Evolutionary conservation across 2,329 filamentous ascomycete genomes (phyloP), one percentile per base, ranked within the genome.

Genomic region (Hirsutella thompsonii): DNA sequence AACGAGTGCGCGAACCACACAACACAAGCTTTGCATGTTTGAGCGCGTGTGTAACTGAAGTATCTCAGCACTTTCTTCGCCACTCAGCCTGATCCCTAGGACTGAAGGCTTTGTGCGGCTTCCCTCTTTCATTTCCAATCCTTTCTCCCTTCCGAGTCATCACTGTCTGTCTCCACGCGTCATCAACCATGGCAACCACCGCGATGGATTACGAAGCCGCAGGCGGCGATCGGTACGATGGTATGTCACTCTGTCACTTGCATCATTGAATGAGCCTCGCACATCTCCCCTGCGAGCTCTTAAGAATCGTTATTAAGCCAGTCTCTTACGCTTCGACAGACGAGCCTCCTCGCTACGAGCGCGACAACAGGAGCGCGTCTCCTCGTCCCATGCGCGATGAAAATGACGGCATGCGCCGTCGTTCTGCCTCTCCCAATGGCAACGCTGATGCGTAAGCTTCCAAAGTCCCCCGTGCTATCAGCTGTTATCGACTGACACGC

Each of bases 191-290:
- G 74, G 74, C 74, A 42, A 78, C 76, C 48, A 76, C 74, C 34
- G 72, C 76, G 49, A 82, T 82, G 78, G 78, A 82, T 56, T 82
- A 82, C 60, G 78, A 82, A 60, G 74, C 73, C 57, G 74, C 76
- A 48, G 79, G 77, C 54, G 76, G 75, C 55, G 74, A 79, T 60
- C 76, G 73, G 47, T 81, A 79, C 50, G 77, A 81, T 55, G 78
- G 78, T 81, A 41, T 13, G 46, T 40, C 34, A 36, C 18, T 11
- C 14, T 5, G 20, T 13, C 18, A 21, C 32, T 19, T 11, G 9
- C n/a, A 19, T 36, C 18, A 20, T 11, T 6, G n/a, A 14, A 3
- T 10, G 20, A 8, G 37, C 26, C 20, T 9, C 14, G 13, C 28
- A 19, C 29, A 19, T 10, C 4, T 26, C 2, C 28, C 5, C 28